Evolutionary conservation across 257 asterid genomes (phyloP).

Genomic region (Henckelia pumila): DNA sequence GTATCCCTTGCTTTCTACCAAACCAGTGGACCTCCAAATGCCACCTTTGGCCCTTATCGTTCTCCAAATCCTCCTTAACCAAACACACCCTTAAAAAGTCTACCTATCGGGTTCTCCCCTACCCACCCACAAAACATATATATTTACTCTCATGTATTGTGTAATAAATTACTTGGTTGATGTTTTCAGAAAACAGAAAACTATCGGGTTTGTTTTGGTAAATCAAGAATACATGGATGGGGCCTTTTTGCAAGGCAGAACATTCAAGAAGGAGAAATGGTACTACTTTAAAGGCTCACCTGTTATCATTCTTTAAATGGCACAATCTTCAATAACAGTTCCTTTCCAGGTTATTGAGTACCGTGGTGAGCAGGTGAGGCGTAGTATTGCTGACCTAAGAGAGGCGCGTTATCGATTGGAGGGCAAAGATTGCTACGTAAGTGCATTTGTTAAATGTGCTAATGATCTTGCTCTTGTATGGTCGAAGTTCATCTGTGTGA

Average conservation of each 20-base stretch:
- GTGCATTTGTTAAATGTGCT: slow-evolving; percentile 29
- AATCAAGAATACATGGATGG: slow-evolving; percentile 98
- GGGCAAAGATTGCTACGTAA: slow-evolving; percentile 97
- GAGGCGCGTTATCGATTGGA: slow-evolving; percentile 67
- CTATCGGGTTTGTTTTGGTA: slow-evolving; percentile 80
- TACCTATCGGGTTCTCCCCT: too few species aligned
- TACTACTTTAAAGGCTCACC: slow-evolving; percentile 29
- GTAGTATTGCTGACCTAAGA: slow-evolving; percentile 83
- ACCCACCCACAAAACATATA: too few species aligned
- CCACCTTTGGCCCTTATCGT: too few species aligned
- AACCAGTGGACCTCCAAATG: not conserved
- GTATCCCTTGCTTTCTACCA: not conserved
- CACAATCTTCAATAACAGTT: slow-evolving; percentile 12
- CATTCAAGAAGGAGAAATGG: slow-evolving; percentile 96
- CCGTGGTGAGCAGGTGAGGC: slow-evolving; percentile 88
- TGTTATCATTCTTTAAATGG: slow-evolving; percentile 14
- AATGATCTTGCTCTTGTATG: not conserved
- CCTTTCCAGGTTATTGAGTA: slow-evolving; percentile 79
- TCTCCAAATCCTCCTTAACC: too few species aligned
- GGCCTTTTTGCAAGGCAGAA: slow-evolving; percentile 90
- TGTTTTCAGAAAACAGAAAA: slow-evolving; percentile 72
- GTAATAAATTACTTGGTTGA: slow-evolving; percentile 21
- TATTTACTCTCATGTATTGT: not conserved
- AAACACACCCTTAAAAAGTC: too few species aligned
- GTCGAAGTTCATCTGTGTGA: not conserved